phyloP scores from a whole-genome alignment of 352 stramenopile genomes.

The Elongisporangium anandrum region DNA sequence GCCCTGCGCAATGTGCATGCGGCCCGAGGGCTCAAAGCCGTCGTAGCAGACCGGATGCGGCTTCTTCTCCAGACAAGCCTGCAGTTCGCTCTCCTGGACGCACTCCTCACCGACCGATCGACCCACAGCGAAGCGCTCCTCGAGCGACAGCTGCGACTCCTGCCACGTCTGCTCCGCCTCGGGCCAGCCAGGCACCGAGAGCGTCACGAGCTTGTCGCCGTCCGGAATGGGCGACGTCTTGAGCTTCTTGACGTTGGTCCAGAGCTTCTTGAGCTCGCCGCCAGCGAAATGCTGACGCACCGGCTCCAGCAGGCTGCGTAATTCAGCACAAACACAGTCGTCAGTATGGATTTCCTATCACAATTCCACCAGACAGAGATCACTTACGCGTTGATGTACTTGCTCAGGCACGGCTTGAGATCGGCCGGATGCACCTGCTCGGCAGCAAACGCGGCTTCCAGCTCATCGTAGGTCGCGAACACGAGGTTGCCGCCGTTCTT shows the following conservation, averaged over 20 bases:
- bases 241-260: conserved; percentile 91
- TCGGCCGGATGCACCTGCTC: conserved; percentile 96
- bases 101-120: conserved; percentile 91
- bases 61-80: conserved; percentile 85
- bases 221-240: conserved; percentile 63
- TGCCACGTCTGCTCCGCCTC: conserved; percentile 68
- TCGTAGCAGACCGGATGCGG: conserved; percentile 93
- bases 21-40: conserved; percentile 97
- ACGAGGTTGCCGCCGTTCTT: conserved; percentile 81
- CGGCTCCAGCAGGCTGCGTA: conserved; percentile 91
- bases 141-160: conserved; percentile 66
- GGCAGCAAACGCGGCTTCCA: conserved; percentile 90
- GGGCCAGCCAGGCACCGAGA: conserved; percentile 56
- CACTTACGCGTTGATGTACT: conserved; percentile 87
- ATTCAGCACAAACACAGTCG: not conserved
- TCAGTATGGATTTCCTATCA: not conserved
- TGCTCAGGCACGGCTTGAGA: conserved; percentile 92
- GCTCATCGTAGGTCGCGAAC: conserved; percentile 88
- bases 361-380: not conserved
- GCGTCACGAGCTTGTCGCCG: conserved; percentile 67
- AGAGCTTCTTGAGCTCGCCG: conserved; percentile 93
- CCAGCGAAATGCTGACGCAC: conserved; percentile 95
- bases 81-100: conserved; percentile 90
- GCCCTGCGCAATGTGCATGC: conserved; percentile 99
- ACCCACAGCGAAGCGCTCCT: conserved; percentile 76